phyloP scores from a whole-genome alignment of 2,329 filamentous ascomycete species.

The Fusarium bulbicola region DNA sequence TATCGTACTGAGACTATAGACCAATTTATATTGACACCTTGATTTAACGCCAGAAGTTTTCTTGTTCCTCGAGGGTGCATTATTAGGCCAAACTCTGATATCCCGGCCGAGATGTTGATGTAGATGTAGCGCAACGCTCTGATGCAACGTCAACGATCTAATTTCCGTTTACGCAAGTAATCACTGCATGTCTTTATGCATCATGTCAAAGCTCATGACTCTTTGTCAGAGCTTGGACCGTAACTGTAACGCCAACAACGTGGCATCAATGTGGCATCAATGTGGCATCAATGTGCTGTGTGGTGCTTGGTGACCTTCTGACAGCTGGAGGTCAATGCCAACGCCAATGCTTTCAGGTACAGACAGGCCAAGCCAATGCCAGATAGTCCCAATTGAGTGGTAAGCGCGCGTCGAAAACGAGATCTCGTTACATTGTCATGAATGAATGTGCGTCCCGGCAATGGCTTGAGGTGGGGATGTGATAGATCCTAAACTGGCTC shows the following conservation, averaged over 20 bases:
- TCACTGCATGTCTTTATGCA: conserved; percentile 15
- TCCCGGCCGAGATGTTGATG: conserved; percentile 24
- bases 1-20: no score
- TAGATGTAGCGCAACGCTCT: conserved; percentile 16
- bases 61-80: conserved; percentile 2
- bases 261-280: conserved; percentile 30
- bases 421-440: conserved; percentile 16
- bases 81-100: conserved; percentile 33
- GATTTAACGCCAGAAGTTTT: not conserved
- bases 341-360: not conserved
- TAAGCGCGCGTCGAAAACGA: not conserved
- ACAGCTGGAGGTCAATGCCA: not conserved
- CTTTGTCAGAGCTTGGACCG: conserved; percentile 8
- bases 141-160: conserved; percentile 9
- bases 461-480: not conserved
- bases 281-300: conserved; percentile 25
- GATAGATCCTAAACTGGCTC: conserved; percentile 14
- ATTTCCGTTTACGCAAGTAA: conserved; percentile 10
- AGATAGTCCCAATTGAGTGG: not conserved
- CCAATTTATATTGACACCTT: not conserved
- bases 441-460: not conserved
- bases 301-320: not conserved
- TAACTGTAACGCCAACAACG: conserved; percentile 17
- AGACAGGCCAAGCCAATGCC: not conserved
- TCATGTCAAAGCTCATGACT: conserved; percentile 10